Conservation (phyloP, 2,329 filamentous ascomycete species). For the Cercospora sp. region DNA sequence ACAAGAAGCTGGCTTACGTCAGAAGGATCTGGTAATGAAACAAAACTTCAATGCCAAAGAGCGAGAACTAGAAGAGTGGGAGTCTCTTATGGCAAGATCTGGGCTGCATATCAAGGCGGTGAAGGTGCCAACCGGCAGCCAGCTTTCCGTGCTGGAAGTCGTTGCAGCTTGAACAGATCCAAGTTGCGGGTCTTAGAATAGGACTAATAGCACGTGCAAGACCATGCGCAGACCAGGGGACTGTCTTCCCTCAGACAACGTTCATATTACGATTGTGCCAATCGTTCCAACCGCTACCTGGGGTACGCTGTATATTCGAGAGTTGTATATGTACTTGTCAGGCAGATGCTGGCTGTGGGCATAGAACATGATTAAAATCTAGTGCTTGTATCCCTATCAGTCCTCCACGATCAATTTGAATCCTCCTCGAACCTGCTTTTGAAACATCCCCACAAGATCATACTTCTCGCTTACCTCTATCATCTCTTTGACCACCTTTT, state of each 20-base stretch:
- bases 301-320: too few relatives aligned
- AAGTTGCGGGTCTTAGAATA: too few relatives aligned
- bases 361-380: too few relatives aligned
- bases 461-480: conserved; percentile 37
- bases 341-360: too few relatives aligned
- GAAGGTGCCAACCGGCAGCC: not conserved
- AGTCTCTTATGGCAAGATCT: conserved; percentile 3
- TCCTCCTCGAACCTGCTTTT: conserved; percentile 38
- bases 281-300: too few relatives aligned
- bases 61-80: conserved; percentile 9
- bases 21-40: conserved; percentile 7
- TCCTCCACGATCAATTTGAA: conserved; percentile 33
- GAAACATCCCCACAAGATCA: conserved; percentile 40
- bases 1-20: not conserved
- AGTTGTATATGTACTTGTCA: too few relatives aligned
- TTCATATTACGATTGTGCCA: too few relatives aligned
- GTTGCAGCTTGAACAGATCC: not conserved
- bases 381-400: too few relatives aligned
- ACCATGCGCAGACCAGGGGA: too few relatives aligned
- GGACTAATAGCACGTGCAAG: too few relatives aligned
- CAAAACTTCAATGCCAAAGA: conserved; percentile 13
- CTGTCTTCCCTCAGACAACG: too few relatives aligned
- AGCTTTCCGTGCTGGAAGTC: not conserved
- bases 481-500: conserved; percentile 33
- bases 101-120: not conserved